Evolutionary conservation across 306 rosid genomes (phyloP), one percentile per base, ranked within the genome.

Genomic region (Quercus berberidifolia): DNA sequence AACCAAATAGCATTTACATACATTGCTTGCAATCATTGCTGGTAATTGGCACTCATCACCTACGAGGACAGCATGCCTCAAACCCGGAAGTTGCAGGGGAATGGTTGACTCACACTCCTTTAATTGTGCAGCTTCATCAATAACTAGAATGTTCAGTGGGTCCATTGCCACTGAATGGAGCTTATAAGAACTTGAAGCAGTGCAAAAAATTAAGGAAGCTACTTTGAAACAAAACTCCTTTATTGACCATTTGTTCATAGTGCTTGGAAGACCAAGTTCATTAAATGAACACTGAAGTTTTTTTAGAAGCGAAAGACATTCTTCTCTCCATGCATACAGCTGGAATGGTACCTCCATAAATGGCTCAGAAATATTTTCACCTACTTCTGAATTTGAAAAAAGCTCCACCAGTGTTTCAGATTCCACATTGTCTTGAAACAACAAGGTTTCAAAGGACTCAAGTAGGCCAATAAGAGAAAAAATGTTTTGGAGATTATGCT

Each of bases 111-210:
- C 98, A 10, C 97, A 91, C 83, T 91, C 98, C 74, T 80, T 91
- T 62, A 93, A 35, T 26, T 91, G 97, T 26, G 97, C 94, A 52
- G 97, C 98, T 88, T 93, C 98, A 63, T 93, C 98, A 76, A 93
- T 87, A 25, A 91, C 90, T 69, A 93, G 80, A 78, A 89, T 18
- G 6, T 75, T 52, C 15, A 88, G 77, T 6, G 97, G 92, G 20
- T 76, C 14, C 79, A 88, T 89, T 38, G 0, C 18, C 75, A 86
- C 80, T 11, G 81, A 77, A 67, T 87, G 89, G 23, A 93, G 79
- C 83, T 81, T 81, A 80, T 30, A 88, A 13, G 98, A 91, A 72
- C 88, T 91, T 26, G 96, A 93, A 5, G 90, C 89, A 14, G 98
- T 91, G 86, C 76, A 89, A 74, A 93, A 91, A 63, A 91, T 81